Evolutionary conservation across 164 flowering plant species (phyloP).

Genomic region (Annona cherimola): DNA sequence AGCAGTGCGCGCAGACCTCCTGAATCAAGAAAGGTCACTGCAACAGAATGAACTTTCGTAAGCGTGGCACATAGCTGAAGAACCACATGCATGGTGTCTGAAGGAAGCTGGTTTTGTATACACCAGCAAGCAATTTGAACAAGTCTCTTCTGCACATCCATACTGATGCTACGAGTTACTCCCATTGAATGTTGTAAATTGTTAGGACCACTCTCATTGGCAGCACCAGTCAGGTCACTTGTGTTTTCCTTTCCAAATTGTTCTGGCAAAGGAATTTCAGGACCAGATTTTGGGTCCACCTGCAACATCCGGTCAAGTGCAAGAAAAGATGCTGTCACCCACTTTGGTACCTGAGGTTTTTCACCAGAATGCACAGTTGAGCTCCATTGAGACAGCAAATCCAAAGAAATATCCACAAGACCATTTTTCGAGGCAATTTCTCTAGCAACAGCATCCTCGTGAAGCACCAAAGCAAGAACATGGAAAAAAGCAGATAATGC

Average conservation of each 20-base stretch:
- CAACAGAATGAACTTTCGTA: conserved; percentile 71
- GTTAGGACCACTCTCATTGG: conserved; percentile 51
- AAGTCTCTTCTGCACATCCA: conserved; percentile 67
- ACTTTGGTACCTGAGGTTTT: conserved; percentile 64
- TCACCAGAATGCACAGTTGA: conserved; percentile 28
- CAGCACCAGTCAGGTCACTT: conserved; percentile 36
- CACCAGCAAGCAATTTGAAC: conserved; percentile 80
- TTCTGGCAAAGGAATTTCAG: conserved; percentile 56
- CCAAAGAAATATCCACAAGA: conserved; percentile 51
- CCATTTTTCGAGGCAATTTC: conserved; percentile 71
- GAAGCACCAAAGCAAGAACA: conserved; percentile 90
- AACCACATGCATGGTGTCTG: conserved; percentile 88
- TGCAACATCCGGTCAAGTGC: conserved; percentile 81
- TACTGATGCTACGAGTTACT: conserved; percentile 29
- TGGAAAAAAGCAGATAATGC: conserved; percentile 69
- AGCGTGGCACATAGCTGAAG: conserved; percentile 85
- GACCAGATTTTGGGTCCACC: conserved; percentile 57
- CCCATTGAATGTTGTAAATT: conserved; percentile 40
- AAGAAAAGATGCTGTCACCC: conserved; percentile 90
- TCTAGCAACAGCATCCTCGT: conserved; percentile 80
- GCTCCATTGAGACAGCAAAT: conserved; percentile 71
- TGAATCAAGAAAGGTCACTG: conserved; percentile 67
- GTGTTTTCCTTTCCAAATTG: conserved; percentile 48
- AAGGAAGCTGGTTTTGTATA: conserved; percentile 67
- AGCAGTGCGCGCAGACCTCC: conserved; percentile 79